A percentile compares a stretch with the other conserved stretches of the same genome.
phyloP scores from a whole-genome alignment of 2,329 filamentous ascomycete species.

The Penicillium capsulatum region DNA sequence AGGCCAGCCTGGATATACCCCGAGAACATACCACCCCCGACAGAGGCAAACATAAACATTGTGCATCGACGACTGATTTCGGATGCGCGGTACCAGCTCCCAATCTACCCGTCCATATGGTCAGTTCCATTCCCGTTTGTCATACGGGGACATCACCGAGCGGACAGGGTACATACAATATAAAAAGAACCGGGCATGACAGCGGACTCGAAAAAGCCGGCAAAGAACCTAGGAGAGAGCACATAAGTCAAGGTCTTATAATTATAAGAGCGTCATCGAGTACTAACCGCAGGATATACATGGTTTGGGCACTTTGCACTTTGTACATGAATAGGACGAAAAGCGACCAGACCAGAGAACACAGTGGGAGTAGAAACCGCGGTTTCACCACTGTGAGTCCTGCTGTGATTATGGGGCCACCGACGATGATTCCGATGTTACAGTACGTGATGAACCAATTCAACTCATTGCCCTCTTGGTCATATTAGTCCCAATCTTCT shows the following conservation, averaged over 20 bases:
- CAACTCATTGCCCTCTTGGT: slow-evolving; percentile 22
- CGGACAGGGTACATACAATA: neutral
- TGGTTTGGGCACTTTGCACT: slow-evolving; percentile 6
- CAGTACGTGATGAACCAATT: slow-evolving; percentile 47
- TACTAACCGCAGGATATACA: slow-evolving; percentile 20
- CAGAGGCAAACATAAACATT: slow-evolving; percentile 16
- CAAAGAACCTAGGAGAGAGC: slow-evolving; percentile 19
- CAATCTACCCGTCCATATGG: neutral
- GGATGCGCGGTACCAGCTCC: slow-evolving; percentile 13
- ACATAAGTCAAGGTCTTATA: no score
- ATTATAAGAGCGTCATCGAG: no score
- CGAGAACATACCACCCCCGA: slow-evolving; percentile 9
- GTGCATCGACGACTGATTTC: slow-evolving; percentile 13
- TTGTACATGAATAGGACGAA: slow-evolving; percentile 41
- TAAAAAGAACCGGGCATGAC: slow-evolving; percentile 10
- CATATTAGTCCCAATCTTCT: neutral
- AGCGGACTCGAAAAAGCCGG: slow-evolving; percentile 17
- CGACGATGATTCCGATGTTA: slow-evolving; percentile 41
- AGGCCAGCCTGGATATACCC: slow-evolving; percentile 43
- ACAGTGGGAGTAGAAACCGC: slow-evolving; percentile 40
- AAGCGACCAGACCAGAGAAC: slow-evolving; percentile 37
- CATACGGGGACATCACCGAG: neutral
- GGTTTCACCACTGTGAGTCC: slow-evolving; percentile 42
- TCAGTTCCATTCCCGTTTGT: neutral
- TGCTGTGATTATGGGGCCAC: slow-evolving; percentile 20